A percentile compares a stretch with the other conserved stretches of the same genome.
phyloP scores from a whole-genome alignment of 371 early-diverging fungal species.

The Mucor irregularis region DNA sequence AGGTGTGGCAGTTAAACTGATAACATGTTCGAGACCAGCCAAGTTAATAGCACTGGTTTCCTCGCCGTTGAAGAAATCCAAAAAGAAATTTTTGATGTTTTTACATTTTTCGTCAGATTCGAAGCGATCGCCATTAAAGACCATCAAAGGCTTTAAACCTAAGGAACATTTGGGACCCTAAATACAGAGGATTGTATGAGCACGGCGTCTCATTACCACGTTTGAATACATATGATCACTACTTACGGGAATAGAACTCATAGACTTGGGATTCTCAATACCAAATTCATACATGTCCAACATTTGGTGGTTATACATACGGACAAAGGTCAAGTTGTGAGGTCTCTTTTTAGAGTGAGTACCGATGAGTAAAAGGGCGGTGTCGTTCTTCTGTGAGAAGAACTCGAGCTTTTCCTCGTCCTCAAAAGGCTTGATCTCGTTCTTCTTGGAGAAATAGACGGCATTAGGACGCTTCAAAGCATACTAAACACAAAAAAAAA shows the following conservation, averaged over 20 bases:
- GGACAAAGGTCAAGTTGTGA: slow-evolving; percentile 85
- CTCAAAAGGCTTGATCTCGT: slow-evolving; percentile 96
- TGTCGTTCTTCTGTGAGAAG: slow-evolving; percentile 92
- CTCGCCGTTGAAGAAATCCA: slow-evolving; percentile 94
- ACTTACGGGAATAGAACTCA: slow-evolving; percentile 73
- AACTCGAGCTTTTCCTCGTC: slow-evolving; percentile 91
- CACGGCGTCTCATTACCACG: not conserved
- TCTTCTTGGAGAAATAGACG: slow-evolving; percentile 88
- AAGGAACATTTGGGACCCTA: slow-evolving; percentile 76
- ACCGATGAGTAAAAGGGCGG: slow-evolving; percentile 86
- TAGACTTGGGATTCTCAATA: slow-evolving; percentile 63
- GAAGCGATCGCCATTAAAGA: slow-evolving; percentile 91
- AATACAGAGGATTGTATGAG: no score
- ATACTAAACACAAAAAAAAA: slow-evolving; percentile 54
- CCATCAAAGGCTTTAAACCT: slow-evolving; percentile 86
- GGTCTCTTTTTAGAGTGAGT: slow-evolving; percentile 96
- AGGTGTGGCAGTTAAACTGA: slow-evolving; percentile 81
- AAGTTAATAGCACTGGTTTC: slow-evolving; percentile 71
- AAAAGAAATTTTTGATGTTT: slow-evolving; percentile 77
- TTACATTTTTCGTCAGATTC: slow-evolving; percentile 68
- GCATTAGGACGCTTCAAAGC: slow-evolving; percentile 90
- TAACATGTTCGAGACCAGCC: slow-evolving; percentile 88
- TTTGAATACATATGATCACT: not conserved
- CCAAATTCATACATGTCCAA: slow-evolving; percentile 96
- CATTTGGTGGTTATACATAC: slow-evolving; percentile 91